These are phyloP conservation scores for Kandelia obovata DNA, from an alignment of 345 rosid species.

Conservation along the genomic window DNA sequence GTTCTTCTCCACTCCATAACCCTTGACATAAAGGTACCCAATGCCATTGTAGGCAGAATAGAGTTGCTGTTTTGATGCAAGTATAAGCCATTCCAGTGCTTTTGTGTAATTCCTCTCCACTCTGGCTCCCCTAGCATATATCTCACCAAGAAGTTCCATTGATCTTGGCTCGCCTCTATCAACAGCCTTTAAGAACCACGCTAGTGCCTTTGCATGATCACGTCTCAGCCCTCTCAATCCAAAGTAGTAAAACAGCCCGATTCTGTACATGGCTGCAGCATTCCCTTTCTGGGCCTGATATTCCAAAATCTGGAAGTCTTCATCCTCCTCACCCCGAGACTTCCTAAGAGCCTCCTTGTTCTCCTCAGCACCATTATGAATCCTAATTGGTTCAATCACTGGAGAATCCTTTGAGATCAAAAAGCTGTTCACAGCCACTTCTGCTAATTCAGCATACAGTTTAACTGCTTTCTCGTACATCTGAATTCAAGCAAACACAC, in stretches of 20 bases:
- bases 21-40: constrained; percentile 94
- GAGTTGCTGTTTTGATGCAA: constrained; percentile 75
- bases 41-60: constrained; percentile 91
- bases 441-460: constrained; percentile 85
- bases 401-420: constrained; percentile 89
- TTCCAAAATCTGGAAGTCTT: constrained; percentile 93
- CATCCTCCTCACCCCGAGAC: constrained; percentile 94
- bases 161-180: constrained; percentile 91
- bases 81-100: constrained; percentile 89
- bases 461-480: constrained; percentile 81
- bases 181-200: constrained; percentile 84
- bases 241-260: constrained; percentile 87
- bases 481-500: constrained; percentile 36
- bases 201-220: constrained; percentile 79
- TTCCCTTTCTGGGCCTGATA: constrained; percentile 97
- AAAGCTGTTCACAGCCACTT: constrained; percentile 84
- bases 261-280: constrained; percentile 80
- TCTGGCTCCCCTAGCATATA: constrained; percentile 96
- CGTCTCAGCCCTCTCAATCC: constrained; percentile 95
- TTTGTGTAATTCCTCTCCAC: constrained; percentile 94
- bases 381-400: constrained; percentile 80
- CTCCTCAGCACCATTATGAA: constrained; percentile 93
- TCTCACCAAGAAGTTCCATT: constrained; percentile 96
- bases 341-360: constrained; percentile 88
- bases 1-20: constrained; percentile 93